Percentiles rank a stretch among this genome's conserved stretches.
Conservation (phyloP, 192 early-diverging fungal genomes). For the Coemansia sp. region DNA sequence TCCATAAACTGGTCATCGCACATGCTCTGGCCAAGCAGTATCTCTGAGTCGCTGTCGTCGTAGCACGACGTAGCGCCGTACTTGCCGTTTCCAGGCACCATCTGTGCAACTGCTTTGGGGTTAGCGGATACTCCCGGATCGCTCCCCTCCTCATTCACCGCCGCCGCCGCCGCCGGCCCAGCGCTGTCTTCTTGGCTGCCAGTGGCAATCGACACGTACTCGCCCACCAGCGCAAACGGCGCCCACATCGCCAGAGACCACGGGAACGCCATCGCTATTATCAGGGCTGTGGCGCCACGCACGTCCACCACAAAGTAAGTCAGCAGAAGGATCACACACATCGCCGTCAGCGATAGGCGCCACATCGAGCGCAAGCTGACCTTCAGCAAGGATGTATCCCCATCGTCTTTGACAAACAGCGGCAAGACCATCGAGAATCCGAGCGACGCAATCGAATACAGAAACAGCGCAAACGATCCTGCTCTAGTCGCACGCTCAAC, state of each 20-base stretch:
- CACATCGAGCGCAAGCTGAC: constrained; percentile 61
- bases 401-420: constrained; percentile 27
- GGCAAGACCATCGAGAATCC: constrained; percentile 43
- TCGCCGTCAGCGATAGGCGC: constrained; percentile 68
- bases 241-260: constrained; percentile 91
- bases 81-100: background rate
- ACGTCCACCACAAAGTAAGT: constrained; percentile 67
- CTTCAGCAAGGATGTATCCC: background rate
- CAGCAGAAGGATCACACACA: constrained; percentile 62
- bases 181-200: background rate
- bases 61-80: background rate
- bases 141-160: background rate
- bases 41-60: background rate
- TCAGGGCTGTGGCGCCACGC: constrained; percentile 61
- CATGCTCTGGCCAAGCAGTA: background rate
- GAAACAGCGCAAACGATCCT: constrained; percentile 85
- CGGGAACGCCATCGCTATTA: constrained; percentile 75
- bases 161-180: background rate
- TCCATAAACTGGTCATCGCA: constrained; percentile 5
- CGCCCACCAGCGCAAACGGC: constrained; percentile 89
- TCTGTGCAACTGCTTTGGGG: background rate
- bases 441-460: constrained; percentile 77
- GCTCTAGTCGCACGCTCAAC: constrained; percentile 68
- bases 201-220: constrained; percentile 40
- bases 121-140: background rate